phyloP scores from a whole-genome alignment of 2,329 filamentous ascomycete species.

The Neofusicoccum ribis region DNA sequence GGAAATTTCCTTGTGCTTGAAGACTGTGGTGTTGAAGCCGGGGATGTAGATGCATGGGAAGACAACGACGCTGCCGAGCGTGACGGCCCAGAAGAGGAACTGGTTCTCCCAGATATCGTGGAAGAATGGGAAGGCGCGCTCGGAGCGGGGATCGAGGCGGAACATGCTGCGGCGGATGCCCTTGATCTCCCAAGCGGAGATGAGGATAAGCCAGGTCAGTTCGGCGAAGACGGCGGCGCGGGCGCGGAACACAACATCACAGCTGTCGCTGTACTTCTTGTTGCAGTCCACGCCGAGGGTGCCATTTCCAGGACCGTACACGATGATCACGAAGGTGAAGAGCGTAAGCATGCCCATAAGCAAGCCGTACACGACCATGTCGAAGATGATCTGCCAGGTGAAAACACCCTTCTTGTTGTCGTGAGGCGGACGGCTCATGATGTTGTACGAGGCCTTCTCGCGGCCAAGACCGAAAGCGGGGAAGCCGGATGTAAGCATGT shows the following conservation, averaged over 20 bases:
- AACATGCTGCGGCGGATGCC: slow-evolving; percentile 27
- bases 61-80: slow-evolving; percentile 57
- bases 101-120: slow-evolving; percentile 26
- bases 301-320: slow-evolving; percentile 36
- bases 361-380: slow-evolving; percentile 39
- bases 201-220: slow-evolving; percentile 27
- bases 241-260: slow-evolving; percentile 34
- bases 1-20: slow-evolving; percentile 27
- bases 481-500: slow-evolving; percentile 39
- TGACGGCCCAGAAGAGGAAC: slow-evolving; percentile 62
- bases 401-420: slow-evolving; percentile 36
- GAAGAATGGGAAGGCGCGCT: slow-evolving; percentile 24
- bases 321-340: slow-evolving; percentile 34
- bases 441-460: slow-evolving; percentile 36
- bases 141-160: slow-evolving; percentile 24
- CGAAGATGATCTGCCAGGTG: slow-evolving; percentile 35
- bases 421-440: slow-evolving; percentile 34
- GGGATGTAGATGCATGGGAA: slow-evolving; percentile 54
- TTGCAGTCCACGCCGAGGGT: slow-evolving; percentile 37
- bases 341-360: slow-evolving; percentile 37
- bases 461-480: slow-evolving; percentile 39
- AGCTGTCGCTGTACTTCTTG: slow-evolving; percentile 28
- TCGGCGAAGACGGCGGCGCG: slow-evolving; percentile 27
- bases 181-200: slow-evolving; percentile 30
- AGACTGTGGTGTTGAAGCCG: slow-evolving; percentile 28